phyloP scores from a whole-genome alignment of 176 grass and related monocot species.

The Phyllostachys edulis region DNA sequence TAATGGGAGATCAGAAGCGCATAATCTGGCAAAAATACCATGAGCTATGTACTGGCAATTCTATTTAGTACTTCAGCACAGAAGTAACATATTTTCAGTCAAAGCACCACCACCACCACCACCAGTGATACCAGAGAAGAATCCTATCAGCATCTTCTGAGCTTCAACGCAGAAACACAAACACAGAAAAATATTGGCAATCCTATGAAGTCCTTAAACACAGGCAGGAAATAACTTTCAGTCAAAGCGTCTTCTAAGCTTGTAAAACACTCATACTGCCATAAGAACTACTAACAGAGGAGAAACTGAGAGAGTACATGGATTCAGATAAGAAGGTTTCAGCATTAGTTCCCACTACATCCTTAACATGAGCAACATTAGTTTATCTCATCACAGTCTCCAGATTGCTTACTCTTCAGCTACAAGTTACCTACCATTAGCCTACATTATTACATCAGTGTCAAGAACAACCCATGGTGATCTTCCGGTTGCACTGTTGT shows the following conservation, averaged over 20 bases:
- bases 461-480: background rate
- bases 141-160: background rate
- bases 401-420: conserved; percentile 11
- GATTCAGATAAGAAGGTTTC: background rate
- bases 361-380: conserved; percentile 24
- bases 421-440: conserved; percentile 24
- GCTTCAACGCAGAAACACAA: background rate
- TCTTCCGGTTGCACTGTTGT: background rate
- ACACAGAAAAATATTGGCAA: background rate
- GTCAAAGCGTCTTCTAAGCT: background rate
- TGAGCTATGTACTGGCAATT: background rate
- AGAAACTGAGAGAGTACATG: background rate
- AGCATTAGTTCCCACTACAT: conserved; percentile 20
- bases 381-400: conserved; percentile 15
- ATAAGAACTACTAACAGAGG: background rate
- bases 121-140: background rate
- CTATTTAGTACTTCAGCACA: background rate
- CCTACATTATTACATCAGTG: conserved; percentile 36
- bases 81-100: background rate
- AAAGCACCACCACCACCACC: background rate
- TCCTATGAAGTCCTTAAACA: background rate
- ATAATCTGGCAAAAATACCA: background rate
- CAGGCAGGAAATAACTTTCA: background rate
- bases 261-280: background rate
- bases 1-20: background rate